These are phyloP conservation scores for Cornus suecica DNA, from an alignment of 148 eudicot species.

Conservation along the genomic window DNA sequence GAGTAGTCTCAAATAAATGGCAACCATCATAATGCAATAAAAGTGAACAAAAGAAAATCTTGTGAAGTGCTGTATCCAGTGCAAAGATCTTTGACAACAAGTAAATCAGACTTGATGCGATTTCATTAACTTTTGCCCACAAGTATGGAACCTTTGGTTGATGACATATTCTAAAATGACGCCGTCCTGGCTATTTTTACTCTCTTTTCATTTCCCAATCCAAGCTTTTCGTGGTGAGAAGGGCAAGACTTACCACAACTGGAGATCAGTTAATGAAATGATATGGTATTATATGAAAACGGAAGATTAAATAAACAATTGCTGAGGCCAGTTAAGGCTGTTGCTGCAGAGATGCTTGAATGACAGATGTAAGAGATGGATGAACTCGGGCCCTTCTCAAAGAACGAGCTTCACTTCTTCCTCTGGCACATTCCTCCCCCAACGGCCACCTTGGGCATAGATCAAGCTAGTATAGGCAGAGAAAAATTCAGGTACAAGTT, in stretches of 20 bases:
- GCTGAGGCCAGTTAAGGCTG: constrained; percentile 10
- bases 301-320: neutral
- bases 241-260: neutral
- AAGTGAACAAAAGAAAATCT: no score
- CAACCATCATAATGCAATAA: no score
- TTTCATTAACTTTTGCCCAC: neutral
- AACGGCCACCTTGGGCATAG: constrained; percentile 94
- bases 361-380: constrained; percentile 86
- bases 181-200: no score
- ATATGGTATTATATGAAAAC: neutral
- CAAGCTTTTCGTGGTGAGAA: neutral
- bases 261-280: neutral
- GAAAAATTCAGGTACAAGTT: constrained; percentile 1
- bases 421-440: constrained; percentile 89
- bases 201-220: neutral
- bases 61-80: no score
- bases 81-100: neutral
- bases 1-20: no score
- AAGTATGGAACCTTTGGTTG: neutral
- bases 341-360: constrained; percentile 57
- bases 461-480: constrained; percentile 54
- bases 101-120: neutral
- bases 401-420: constrained; percentile 90
- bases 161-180: neutral
- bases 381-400: constrained; percentile 73